These are phyloP conservation scores for Solanum hybrid DNA, from an alignment of 305 asterid genomes.

Conservation along the genomic window DNA sequence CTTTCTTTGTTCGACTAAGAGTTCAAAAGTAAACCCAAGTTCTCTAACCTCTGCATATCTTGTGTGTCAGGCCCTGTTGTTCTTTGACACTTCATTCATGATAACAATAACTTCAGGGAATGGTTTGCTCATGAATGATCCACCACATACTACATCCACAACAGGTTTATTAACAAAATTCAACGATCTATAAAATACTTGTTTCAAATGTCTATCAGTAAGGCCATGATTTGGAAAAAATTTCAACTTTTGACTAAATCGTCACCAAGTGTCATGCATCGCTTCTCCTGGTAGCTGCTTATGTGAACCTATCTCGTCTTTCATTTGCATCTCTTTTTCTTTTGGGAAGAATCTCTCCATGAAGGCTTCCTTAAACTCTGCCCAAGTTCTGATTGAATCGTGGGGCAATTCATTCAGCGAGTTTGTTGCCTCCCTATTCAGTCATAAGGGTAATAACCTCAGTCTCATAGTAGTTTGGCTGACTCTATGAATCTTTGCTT, in stretches of 20 bases:
- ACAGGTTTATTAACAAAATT: too few relatives aligned
- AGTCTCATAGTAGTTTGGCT: background rate
- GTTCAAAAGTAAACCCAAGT: background rate
- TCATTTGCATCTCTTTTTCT: background rate
- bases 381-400: background rate
- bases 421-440: too few relatives aligned
- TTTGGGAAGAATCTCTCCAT: background rate
- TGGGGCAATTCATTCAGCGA: too few relatives aligned
- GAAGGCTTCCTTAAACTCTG: background rate
- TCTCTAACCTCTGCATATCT: background rate
- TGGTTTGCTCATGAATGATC: background rate
- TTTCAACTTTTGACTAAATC: background rate
- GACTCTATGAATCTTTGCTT: background rate
- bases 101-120: too few relatives aligned
- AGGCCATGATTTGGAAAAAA: background rate
- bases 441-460: too few relatives aligned
- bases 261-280: background rate
- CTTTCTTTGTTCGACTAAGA: background rate
- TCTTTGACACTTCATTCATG: background rate
- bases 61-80: background rate
- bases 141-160: background rate
- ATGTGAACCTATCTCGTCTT: background rate
- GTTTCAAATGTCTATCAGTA: background rate
- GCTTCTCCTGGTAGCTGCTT: fast-evolving
- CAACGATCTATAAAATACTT: too few relatives aligned